phyloP scores from a whole-genome alignment of 768 basidiomycete genomes.

The Suillus tomentosus region DNA sequence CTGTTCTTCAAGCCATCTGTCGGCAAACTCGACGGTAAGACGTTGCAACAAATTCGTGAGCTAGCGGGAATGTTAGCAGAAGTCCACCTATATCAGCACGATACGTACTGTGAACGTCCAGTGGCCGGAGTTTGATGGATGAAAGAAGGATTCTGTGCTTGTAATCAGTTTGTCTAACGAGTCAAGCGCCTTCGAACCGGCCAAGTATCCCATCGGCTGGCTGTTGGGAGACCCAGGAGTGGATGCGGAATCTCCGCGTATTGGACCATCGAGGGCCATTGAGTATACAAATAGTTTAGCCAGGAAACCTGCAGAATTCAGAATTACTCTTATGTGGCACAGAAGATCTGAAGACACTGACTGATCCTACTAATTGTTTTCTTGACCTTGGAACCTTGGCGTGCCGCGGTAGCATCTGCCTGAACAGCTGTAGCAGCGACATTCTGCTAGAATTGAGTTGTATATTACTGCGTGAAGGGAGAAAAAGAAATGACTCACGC shows the following conservation, averaged over 20 bases:
- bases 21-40: slow-evolving; percentile 73
- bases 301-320: slow-evolving; percentile 56
- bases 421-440: slow-evolving; percentile 66
- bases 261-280: slow-evolving; percentile 78
- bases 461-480: background rate
- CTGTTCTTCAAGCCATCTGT: slow-evolving; percentile 81
- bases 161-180: slow-evolving; percentile 86
- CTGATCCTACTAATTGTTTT: slow-evolving; percentile 66
- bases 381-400: slow-evolving; percentile 63
- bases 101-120: slow-evolving; percentile 57
- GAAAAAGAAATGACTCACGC: slow-evolving; percentile 41
- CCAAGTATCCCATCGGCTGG: slow-evolving; percentile 58
- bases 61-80: slow-evolving; percentile 36
- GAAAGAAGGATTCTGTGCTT: slow-evolving; percentile 93
- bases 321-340: background rate
- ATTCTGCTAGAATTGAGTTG: slow-evolving; percentile 41
- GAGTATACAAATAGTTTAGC: slow-evolving; percentile 89
- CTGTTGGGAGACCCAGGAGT: slow-evolving; percentile 51
- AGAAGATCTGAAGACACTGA: slow-evolving; percentile 26
- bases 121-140: slow-evolving; percentile 87
- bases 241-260: slow-evolving; percentile 45
- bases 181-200: slow-evolving; percentile 86
- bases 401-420: slow-evolving; percentile 65
- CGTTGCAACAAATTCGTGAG: slow-evolving; percentile 83
- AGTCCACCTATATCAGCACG: background rate